Evolutionary conservation across 2,329 filamentous ascomycete species (phyloP).

Genomic region (Diaporthe sp.): DNA sequence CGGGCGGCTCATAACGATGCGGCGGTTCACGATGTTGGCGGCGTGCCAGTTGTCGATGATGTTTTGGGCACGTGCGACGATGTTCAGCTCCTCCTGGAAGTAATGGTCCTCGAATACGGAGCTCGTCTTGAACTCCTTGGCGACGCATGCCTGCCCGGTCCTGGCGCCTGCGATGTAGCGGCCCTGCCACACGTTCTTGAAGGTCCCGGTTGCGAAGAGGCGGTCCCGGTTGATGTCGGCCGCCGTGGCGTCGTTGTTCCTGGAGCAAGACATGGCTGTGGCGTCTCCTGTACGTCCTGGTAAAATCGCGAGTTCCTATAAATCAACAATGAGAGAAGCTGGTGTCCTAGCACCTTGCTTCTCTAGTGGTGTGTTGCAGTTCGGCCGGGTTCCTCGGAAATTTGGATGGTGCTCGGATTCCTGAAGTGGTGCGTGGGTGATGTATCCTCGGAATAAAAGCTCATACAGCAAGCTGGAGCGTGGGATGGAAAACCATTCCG

Average conservation of each 20-base stretch:
- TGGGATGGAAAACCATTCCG: not conserved
- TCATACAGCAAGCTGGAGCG: conserved; percentile 22
- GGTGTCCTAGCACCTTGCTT: not conserved
- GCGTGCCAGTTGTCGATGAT: conserved; percentile 33
- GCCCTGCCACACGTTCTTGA: conserved; percentile 33
- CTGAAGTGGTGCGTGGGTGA: no score
- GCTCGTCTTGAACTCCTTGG: conserved; percentile 34
- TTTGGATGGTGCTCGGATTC: not conserved
- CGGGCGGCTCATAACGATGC: conserved; percentile 53
- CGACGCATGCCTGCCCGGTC: conserved; percentile 25
- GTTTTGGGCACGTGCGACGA: conserved; percentile 25
- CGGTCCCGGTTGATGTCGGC: conserved; percentile 27
- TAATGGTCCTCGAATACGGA: conserved; percentile 33
- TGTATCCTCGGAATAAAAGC: not conserved
- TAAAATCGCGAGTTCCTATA: not conserved
- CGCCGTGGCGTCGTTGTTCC: conserved; percentile 30
- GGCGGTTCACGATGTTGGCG: conserved; percentile 45
- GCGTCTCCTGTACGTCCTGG: not conserved
- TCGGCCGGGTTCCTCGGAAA: not conserved
- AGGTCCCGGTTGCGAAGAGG: conserved; percentile 28
- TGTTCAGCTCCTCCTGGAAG: conserved; percentile 33
- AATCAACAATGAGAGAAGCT: not conserved
- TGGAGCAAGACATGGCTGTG: not conserved
- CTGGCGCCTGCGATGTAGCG: conserved; percentile 22
- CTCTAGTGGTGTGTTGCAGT: not conserved